A percentile compares a stretch with the other conserved stretches of the same genome.
phyloP scores from a whole-genome alignment of 306 rosid genomes.

The Ammopiptanthus mongolicus region DNA sequence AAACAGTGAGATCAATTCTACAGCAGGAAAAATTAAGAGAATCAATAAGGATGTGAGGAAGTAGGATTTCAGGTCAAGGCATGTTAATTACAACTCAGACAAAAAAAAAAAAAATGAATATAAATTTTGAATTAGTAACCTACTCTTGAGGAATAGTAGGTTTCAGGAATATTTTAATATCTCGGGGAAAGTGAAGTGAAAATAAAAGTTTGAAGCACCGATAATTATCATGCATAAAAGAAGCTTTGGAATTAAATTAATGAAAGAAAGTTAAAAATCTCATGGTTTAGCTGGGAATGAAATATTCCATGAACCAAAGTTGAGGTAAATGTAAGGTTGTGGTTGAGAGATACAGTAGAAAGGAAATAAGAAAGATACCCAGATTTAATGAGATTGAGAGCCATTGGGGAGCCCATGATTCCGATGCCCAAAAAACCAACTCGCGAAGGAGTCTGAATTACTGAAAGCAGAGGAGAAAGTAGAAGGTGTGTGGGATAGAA shows the following conservation, averaged over 20 bases:
- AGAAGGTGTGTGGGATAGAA: neutral
- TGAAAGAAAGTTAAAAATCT: too few species aligned
- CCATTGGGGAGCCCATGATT: conserved; percentile 98
- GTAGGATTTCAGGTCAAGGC: neutral
- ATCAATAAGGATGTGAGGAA: neutral
- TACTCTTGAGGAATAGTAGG: too few species aligned
- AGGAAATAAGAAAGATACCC: conserved; percentile 38
- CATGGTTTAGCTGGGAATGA: too few species aligned
- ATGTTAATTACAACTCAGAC: too few species aligned
- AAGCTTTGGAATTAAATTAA: too few species aligned
- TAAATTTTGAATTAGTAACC: too few species aligned
- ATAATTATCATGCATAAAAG: too few species aligned
- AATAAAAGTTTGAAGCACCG: too few species aligned
- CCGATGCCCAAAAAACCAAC: conserved; percentile 89
- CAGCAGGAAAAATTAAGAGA: conserved; percentile 17
- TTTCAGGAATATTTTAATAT: too few species aligned
- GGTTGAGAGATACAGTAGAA: neutral
- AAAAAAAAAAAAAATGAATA: too few species aligned
- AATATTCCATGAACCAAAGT: too few species aligned
- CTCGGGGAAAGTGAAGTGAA: too few species aligned
- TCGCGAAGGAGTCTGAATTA: conserved; percentile 34
- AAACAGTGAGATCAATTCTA: conserved; percentile 76
- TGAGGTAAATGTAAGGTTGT: neutral
- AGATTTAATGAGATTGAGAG: conserved; percentile 69
- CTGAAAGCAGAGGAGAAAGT: conserved; percentile 18